Conservation (phyloP, 1,139 yeast species). For the Starmera stellimalicola region DNA sequence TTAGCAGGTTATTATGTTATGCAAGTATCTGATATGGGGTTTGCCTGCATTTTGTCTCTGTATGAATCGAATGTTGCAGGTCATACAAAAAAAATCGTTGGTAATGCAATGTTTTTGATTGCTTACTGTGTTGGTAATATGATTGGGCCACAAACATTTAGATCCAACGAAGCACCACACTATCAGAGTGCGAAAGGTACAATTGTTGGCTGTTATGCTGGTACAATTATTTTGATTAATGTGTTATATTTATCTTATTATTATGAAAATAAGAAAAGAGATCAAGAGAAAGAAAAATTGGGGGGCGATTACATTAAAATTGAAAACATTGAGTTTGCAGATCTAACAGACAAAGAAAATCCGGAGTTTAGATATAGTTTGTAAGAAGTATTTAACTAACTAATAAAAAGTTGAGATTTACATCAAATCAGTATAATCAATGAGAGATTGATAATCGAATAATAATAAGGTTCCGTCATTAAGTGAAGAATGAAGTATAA, state of each 20-base stretch:
- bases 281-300: constrained; percentile 6
- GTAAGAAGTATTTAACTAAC: too few relatives aligned
- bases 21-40: constrained; percentile 26
- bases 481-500: too few relatives aligned
- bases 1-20: constrained; percentile 34
- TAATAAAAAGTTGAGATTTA: too few relatives aligned
- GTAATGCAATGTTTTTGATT: constrained; percentile 34
- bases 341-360: constrained; percentile 38
- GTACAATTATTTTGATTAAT: constrained; percentile 2
- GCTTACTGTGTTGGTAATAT: constrained; percentile 46
- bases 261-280: constrained; percentile 22
- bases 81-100: constrained; percentile 28
- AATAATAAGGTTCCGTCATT: too few relatives aligned
- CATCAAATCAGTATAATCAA: too few relatives aligned
- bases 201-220: constrained; percentile 31
- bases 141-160: constrained; percentile 48
- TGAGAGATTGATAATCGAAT: too few relatives aligned
- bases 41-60: constrained; percentile 24
- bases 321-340: constrained; percentile 36
- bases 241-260: constrained; percentile 21
- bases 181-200: constrained; percentile 36
- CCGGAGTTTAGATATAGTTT: constrained; percentile 33
- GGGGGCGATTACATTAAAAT: constrained; percentile 17
- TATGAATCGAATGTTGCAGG: constrained; percentile 25
- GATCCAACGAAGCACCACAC: constrained; percentile 26